Base-by-base conservation (phyloP, 768 basidiomycete species). In the Lanmaoa rubissima region DNA sequence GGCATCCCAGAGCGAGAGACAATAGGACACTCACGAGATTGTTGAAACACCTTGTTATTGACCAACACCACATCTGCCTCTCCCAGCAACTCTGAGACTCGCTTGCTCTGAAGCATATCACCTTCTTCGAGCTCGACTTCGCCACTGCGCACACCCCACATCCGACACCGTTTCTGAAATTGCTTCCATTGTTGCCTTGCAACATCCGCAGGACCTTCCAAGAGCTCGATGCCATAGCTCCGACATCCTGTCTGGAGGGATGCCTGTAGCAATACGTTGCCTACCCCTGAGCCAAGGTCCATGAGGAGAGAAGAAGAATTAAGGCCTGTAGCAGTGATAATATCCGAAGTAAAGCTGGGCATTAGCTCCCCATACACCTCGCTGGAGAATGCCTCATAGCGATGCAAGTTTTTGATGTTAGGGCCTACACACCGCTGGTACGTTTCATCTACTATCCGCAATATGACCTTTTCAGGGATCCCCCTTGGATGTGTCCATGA, bases 351-450 rank as follows among this genome's bases (percentile, higher is more conserved):
- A 61, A 95, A 83, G 57, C 80, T 80, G 3, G 90, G 92, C 84
- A 88, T 87, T 48, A 94, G 82, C 68, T 97, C 95, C 58, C 90
- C 96, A 65, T 94, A 98, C 28, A 90, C 91, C 51, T 87, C 87
- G 65, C 87, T 87, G 52, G 90, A 86, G 76, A 95, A 86, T 32
- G 91, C 84, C 64, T 84, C 82, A 70, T 98, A 95, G 62, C 86
- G 83, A 65, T 82, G 86, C 52, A 98, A 79, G 54, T 80, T 82
- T 51, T 84, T 82, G n/a, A 94, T 84, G 64, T 90, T 84, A 0
- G 97, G 97, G 6, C 95, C 95, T 1, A 98, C 94, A 17, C 86
- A 84, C 28, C 97, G 84, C 66, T 98, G 93, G 66, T 99, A 98
- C 38, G 87, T 90, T 76, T 98, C 94, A 43, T 94, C 93, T 51